Evolutionary conservation across 306 rosid species (phyloP).

Genomic region (Abrus precatorius): DNA sequence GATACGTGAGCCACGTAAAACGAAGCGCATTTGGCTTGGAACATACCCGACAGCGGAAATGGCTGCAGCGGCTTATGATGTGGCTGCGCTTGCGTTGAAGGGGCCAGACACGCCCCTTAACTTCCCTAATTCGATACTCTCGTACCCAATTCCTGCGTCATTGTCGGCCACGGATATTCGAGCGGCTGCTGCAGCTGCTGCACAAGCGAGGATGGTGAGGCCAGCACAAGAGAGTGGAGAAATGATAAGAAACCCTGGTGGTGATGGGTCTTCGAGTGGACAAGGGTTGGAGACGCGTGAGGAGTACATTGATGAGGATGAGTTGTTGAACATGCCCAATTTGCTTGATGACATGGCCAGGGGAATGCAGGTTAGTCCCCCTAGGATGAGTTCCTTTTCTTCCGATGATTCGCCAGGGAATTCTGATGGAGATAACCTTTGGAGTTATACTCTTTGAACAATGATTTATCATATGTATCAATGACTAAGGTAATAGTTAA

Average conservation of each 20-base stretch:
- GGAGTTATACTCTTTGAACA: constrained; percentile 51
- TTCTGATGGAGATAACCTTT: constrained; percentile 60
- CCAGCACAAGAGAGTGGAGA: neutral
- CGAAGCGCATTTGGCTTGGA: constrained; percentile 93
- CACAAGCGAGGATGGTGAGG: constrained; percentile 49
- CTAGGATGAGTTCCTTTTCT: constrained; percentile 56
- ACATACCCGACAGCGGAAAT: constrained; percentile 82
- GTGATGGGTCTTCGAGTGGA: neutral
- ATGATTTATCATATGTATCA: neutral
- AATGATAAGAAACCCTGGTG: neutral
- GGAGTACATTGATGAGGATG: constrained; percentile 64
- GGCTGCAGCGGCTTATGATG: constrained; percentile 98
- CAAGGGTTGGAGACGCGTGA: neutral
- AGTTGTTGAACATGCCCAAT: constrained; percentile 65
- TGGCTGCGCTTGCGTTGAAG: constrained; percentile 85
- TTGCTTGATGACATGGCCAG: constrained; percentile 66
- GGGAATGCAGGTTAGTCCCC: constrained; percentile 74
- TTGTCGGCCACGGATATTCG: constrained; percentile 72
- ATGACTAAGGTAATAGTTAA: neutral
- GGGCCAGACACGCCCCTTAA: constrained; percentile 76
- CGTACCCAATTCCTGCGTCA: constrained; percentile 79
- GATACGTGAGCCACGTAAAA: constrained; percentile 91
- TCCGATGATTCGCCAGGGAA: constrained; percentile 53
- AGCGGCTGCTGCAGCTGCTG: constrained; percentile 84
- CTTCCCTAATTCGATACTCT: constrained; percentile 63